Base-by-base conservation (phyloP, 1,284 basidiomycete genomes). In the Xanthoconium separans region DNA sequence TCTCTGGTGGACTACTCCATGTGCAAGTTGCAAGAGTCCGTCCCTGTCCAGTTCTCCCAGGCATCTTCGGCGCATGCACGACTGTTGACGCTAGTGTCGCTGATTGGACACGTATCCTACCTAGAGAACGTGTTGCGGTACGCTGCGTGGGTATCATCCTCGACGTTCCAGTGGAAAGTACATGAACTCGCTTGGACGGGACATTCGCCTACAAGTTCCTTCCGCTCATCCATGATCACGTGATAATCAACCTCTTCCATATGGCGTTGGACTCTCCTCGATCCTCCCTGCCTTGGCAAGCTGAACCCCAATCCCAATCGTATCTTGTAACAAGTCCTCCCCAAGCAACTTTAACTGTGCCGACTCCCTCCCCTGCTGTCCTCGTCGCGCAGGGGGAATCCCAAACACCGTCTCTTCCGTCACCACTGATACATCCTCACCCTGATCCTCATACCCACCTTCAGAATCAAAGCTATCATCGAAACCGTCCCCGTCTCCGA, bases 351-450 rank as follows among this genome's bases (percentile, higher is more conserved):
- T 73, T 58, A 87, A 57, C 46, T 72, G 65, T 18, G 65, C 47
- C 47, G 65, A 49, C 52, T 62, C 57, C 63, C 65, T 60, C 62
- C 65, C 61, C 53, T 50, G 51, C 58, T 68, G 45, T 45, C 66
- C 59, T 43, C 80, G 70, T 60, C 80, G 77, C 18, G 74, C 77
- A 41, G 81, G 80, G 4, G 78, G 78, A 20, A 82, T 79, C 13
- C 87, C 87, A 70, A 89, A 89, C 51, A 89, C 69, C 12, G 87
- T 89, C 66, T 89, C 87, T 59, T 84, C 77, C 36, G 71, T 71
- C 24, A 63, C 66, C 20, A 65, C 68, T 0, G 29, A 46, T 16
- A 1, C 15, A 37, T 50, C 57, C n/a, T 57, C 63, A 3, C 46
- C 58, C 15, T 59, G 52, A 34, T 46, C 46, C 11, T 55, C 61